Conservation (phyloP, 768 basidiomycete species). For the Podaxis sp. region DNA sequence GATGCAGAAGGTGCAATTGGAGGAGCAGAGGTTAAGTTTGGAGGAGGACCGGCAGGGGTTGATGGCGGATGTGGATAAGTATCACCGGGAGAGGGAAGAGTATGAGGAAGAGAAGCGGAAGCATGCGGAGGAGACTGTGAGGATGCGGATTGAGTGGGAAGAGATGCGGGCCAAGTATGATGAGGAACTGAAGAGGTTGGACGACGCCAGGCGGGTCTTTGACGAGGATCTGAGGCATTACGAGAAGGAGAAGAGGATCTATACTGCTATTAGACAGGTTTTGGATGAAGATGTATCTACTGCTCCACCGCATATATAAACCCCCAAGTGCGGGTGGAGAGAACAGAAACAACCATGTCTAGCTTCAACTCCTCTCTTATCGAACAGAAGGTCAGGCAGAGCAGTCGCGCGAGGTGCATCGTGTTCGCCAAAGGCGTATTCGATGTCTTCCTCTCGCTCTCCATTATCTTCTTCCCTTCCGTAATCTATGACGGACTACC, state of each 20-base stretch:
- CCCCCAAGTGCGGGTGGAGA: not conserved
- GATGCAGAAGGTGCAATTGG: conserved; percentile 1
- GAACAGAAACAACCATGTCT: conserved; percentile 1
- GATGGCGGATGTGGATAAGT: conserved; percentile 6
- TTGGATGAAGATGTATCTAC: conserved; percentile 8
- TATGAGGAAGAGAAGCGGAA: conserved; percentile 11
- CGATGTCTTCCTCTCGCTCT: conserved; percentile 20
- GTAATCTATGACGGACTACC: conserved; percentile 21
- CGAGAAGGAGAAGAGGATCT: conserved; percentile 11
- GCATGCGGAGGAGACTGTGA: conserved; percentile 12
- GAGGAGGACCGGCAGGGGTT: conserved; percentile 5
- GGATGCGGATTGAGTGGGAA: conserved; percentile 8
- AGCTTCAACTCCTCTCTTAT: not conserved
- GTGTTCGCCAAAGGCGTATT: conserved; percentile 23
- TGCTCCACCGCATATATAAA: not conserved
- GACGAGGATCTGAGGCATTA: conserved; percentile 8
- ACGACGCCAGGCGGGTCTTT: conserved; percentile 4
- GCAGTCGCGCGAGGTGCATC: conserved; percentile 13
- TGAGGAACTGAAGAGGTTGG: not conserved
- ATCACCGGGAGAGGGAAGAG: not conserved
- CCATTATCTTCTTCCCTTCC: conserved; percentile 21
- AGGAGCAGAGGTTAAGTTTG: conserved; percentile 10
- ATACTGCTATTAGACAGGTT: conserved; percentile 10
- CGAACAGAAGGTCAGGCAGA: not conserved
- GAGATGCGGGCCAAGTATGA: conserved; percentile 10